Conservation (phyloP, 352 stramenopile genomes). For the Globisporangium megalacanthum region DNA sequence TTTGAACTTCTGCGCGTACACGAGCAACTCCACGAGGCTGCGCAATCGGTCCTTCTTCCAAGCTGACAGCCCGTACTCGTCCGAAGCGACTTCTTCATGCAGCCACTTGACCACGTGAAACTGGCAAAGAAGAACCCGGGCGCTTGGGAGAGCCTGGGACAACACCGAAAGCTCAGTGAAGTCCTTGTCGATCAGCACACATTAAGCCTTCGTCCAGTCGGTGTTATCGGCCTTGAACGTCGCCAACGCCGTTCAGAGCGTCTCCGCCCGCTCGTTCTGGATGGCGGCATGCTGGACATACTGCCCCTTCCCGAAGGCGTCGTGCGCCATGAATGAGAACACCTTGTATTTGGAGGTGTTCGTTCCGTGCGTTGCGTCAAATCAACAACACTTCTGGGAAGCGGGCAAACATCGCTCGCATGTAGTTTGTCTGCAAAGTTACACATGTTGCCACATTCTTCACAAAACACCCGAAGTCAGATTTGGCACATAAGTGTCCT, state of each 20-base stretch:
- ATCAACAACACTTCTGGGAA: neutral
- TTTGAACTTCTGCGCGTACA: too few species aligned
- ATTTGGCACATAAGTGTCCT: too few species aligned
- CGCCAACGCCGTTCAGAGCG: conserved; percentile 12
- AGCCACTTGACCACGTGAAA: conserved; percentile 24
- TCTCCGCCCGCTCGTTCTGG: conserved; percentile 13
- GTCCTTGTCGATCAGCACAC: conserved; percentile 25
- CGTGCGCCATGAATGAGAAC: neutral
- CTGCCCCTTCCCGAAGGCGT: conserved; percentile 4
- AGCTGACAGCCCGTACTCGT: conserved; percentile 10
- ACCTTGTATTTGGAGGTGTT: neutral
- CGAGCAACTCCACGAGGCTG: too few species aligned
- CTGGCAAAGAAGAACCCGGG: conserved; percentile 17
- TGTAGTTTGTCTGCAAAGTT: neutral
- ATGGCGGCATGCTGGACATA: conserved; percentile 18
- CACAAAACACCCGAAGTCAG: neutral
- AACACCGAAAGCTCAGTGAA: conserved; percentile 17
- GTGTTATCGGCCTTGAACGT: conserved; percentile 21
- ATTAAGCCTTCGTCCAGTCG: conserved; percentile 7
- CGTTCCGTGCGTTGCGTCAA: neutral
- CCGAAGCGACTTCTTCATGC: conserved; percentile 8
- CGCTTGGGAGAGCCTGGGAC: conserved; percentile 13
- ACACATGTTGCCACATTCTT: too few species aligned
- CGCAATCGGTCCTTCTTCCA: too few species aligned
- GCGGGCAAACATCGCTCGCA: neutral